Percentiles rank a stretch among this genome's conserved stretches.
These are phyloP conservation scores for Panaeolus papilionaceus DNA, from an alignment of 768 basidiomycete species.

Conservation along the genomic window DNA sequence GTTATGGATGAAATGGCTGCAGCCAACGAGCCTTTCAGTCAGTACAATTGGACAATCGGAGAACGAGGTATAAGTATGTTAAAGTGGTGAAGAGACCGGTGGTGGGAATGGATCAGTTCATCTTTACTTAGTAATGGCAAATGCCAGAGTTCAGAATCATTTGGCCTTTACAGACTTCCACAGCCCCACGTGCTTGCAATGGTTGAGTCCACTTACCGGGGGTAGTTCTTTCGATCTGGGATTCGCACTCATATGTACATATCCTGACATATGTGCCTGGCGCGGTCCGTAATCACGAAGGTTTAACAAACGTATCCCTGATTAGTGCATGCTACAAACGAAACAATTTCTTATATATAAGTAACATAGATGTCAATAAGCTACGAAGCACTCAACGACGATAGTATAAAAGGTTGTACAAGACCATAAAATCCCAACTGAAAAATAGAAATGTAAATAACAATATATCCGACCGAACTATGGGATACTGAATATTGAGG, in stretches of 20 bases:
- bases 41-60: background rate
- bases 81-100: constrained; percentile 8
- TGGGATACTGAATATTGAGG: background rate
- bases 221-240: background rate
- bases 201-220: background rate
- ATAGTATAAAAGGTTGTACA: background rate
- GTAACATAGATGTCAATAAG: background rate
- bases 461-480: background rate
- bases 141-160: background rate
- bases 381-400: background rate
- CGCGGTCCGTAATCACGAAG: background rate
- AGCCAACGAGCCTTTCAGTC: background rate
- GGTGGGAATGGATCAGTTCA: constrained; percentile 9
- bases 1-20: background rate
- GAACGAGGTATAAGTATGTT: constrained; percentile 14
- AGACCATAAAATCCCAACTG: constrained; percentile 2
- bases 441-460: background rate
- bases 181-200: constrained; percentile 8
- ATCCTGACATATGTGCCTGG: background rate
- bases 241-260: background rate
- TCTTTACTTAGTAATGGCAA: constrained; percentile 9
- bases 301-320: background rate
- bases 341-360: background rate
- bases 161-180: background rate
- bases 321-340: background rate